Base-by-base conservation (phyloP, 192 early-diverging fungal genomes). In the Anaeromyces robustus region DNA sequence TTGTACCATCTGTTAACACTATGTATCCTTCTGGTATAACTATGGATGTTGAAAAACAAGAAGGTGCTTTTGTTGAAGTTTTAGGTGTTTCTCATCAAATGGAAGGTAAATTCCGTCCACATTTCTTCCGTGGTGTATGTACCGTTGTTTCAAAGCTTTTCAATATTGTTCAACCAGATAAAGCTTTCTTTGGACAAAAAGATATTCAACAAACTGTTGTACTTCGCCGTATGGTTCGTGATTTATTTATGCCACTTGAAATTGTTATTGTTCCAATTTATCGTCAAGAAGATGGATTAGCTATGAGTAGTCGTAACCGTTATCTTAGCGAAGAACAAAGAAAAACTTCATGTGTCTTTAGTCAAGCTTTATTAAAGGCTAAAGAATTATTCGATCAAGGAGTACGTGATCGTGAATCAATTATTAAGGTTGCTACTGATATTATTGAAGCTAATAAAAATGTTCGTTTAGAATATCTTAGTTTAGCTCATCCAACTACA, bases 101-200 rank as follows among this genome's bases (percentile, higher is more conserved):
- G 89, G 97, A 99, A 84, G 97, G 97, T 32, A 88, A 86, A 29
- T 90, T 95, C 6, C 92, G 97, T 0, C 97, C 97, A 18, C 92
- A 94, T 82, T 98, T 98, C 85, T 99, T 99, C 87, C 90, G 96
- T 78, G 97, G 97, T 39, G 97, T 99, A 7, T 94, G 95, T 0
- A 99, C 97, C 2, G 93, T 99, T 0, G 96, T 97, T 4, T 84
- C 93, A 37, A 99, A 97, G 86, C 89, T 99, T 30, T 93, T 99
- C 83, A 96, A 96, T 85, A 93, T 94, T 30, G 89, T 92, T 29
- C 90, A 93, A 86, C 96, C 97, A 6, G 91, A 93, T 28, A 80
- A 87, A 29, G 94, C 93, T 17, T 95, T 88, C 81, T 99, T 99
- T 86, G 97, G 97, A 0, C 96, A 99, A 84, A 99, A 99, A 85